Evolutionary conservation across 257 asterid genomes (phyloP).

Genomic region (Verbena officinalis): DNA sequence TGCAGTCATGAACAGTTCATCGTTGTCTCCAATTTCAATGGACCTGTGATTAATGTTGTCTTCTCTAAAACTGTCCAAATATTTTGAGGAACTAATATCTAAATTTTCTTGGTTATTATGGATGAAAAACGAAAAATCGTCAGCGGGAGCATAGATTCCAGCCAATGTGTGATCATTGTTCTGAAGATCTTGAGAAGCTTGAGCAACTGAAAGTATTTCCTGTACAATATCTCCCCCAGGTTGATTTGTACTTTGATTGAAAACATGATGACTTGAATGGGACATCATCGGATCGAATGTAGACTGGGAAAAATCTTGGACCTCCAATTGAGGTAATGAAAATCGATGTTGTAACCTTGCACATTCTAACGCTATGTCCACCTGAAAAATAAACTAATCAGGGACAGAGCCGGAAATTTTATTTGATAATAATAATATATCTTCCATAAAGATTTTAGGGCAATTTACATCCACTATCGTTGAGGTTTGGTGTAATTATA

Average conservation of each 20-base stretch:
- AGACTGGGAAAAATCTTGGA: slow-evolving; percentile 55
- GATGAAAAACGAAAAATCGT: slow-evolving; percentile 66
- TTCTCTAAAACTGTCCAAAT: slow-evolving; percentile 37
- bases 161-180: slow-evolving; percentile 54
- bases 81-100: slow-evolving; percentile 40
- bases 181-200: slow-evolving; percentile 75
- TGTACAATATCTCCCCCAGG: slow-evolving; percentile 53
- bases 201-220: slow-evolving; percentile 83
- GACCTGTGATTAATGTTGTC: slow-evolving; percentile 39
- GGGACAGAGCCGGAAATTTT: background rate
- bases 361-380: slow-evolving; percentile 82
- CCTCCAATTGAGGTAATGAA: slow-evolving; percentile 73
- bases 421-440: too few species aligned
- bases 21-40: slow-evolving; percentile 52
- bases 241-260: slow-evolving; percentile 45
- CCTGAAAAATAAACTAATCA: slow-evolving; percentile 42
- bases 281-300: slow-evolving; percentile 42
- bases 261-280: slow-evolving; percentile 28
- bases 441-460: too few species aligned
- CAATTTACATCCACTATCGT: too few species aligned
- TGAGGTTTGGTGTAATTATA: too few species aligned
- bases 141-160: slow-evolving; percentile 42
- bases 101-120: slow-evolving; percentile 38
- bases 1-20: slow-evolving; percentile 40
- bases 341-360: slow-evolving; percentile 85